Evolutionary conservation across 768 basidiomycete genomes (phyloP), one percentile per base, ranked within the genome.

Genomic region (Lactarius hengduanensis): DNA sequence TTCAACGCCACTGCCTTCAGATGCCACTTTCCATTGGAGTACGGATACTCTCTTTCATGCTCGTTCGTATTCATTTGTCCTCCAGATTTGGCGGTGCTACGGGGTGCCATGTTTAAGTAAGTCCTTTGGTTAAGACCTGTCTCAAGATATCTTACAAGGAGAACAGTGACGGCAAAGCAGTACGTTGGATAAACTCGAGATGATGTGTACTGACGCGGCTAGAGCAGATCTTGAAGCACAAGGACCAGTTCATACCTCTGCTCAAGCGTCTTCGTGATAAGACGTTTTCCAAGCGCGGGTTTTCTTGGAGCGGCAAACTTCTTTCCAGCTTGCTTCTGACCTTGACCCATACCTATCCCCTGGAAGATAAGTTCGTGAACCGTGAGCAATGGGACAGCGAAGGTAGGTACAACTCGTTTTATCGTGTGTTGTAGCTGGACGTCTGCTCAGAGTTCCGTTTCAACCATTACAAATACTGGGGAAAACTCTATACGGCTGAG

Each of bases 21-120:
- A 94, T 75, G 90, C 90, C 4, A 92, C 92, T 20, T 79, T 96
- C 59, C 92, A 95, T 72, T 94, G 92, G 90, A 92, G 90, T 91
- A 76, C 63, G 86, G 75, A 22, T 41, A 63, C 47, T 22, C 9
- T 28, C 16, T 54, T 9, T 36, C 28, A 57, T 28, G 26, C 55
- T 47, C 62, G 13, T 22, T n/a, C 5, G 18, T 38, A 22, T 40
- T 41, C 15, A 56, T 50, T 66, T n/a, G 43, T 75, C 58, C 57
- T 64, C 53, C 68, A 90, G 89, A 91, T 77, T 78, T 92, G 50
- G 88, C 89, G 0, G 86, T 94, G 47, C 75, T 94, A 28, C 82
- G 89, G 57, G 92, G 91, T n/a, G 80, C 87, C n/a, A 84, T 92
- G 69, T 88, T 87, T 72, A 89, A 88, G 89, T 92, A 72, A 75